Evolutionary conservation across 176 grass and related monocot species (phyloP).

Genomic region (Raddia distichophylla): DNA sequence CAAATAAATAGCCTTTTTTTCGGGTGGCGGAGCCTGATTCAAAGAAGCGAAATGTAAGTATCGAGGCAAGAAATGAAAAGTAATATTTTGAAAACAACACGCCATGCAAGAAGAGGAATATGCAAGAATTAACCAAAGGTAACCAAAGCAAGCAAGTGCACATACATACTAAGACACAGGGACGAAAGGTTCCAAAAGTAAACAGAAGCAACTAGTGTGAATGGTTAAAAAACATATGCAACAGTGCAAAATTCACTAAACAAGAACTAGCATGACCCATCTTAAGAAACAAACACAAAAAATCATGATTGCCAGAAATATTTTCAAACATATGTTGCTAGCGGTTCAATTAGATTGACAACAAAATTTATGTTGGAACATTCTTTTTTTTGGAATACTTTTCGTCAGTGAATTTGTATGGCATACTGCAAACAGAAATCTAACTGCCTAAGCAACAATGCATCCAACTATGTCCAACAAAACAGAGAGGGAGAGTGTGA

Average conservation of each 20-base stretch:
- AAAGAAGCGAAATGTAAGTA: conserved; percentile 42
- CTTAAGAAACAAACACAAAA: conserved; percentile 23
- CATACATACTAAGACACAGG: conserved; percentile 3
- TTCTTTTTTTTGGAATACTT: not conserved
- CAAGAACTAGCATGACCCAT: conserved; percentile 3
- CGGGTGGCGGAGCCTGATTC: conserved; percentile 66
- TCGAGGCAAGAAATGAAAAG: conserved; percentile 24
- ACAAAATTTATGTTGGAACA: not conserved
- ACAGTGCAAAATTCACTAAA: not conserved
- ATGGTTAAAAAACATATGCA: not conserved
- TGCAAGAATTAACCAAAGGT: not conserved
- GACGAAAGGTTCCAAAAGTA: conserved; percentile 6
- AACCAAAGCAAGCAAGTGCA: conserved; percentile 30
- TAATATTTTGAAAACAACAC: conserved; percentile 24
- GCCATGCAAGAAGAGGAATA: conserved; percentile 24
- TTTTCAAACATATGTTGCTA: not conserved
- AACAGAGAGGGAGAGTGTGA: not conserved
- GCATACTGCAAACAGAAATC: not conserved
- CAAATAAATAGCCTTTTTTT: conserved; percentile 78
- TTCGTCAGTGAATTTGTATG: conserved; percentile 1
- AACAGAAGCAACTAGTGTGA: conserved; percentile 12
- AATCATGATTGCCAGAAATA: not conserved
- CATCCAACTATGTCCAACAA: not conserved
- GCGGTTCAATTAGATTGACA: conserved; percentile 9
- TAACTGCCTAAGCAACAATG: not conserved